Base-by-base conservation (phyloP, 441 rosid genomes). In the Croton laevigatus region DNA sequence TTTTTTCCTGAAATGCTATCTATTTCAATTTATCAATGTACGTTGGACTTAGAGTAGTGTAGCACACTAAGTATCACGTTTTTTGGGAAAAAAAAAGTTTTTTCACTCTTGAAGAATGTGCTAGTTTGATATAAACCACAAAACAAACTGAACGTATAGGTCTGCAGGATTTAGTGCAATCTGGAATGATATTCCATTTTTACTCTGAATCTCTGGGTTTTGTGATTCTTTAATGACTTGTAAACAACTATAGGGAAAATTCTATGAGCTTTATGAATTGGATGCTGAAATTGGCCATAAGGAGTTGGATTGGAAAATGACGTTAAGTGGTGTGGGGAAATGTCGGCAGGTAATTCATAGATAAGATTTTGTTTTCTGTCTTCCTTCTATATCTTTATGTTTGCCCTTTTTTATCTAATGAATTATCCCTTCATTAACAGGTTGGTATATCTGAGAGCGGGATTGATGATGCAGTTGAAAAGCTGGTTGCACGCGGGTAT, bases 251-350 rank as follows among this genome's bases (percentile, higher is more conserved):
- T 72, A 95, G 97, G 99, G 99, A 37, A 95, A 91, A 62, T 92
- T 92, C 70, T 95, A 92, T 73, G 99, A 95, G 86, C 96, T 95
- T 34, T 95, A 95, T 80, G 98, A 95, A 82, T 74, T 90, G 57
- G 99, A 95, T 87, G 99, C 99, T 78, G 99, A 92, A 82, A 71
- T 88, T 82, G 99, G 98, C 46, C 97, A 95, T 75, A 88, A 84
- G 75, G 99, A 91, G 81, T 88, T 95, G 74, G 98, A 88, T 74
- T 95, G 99, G 99, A 95, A 95, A 80, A 89, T 92, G 80, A 95
- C 99, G 60, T 62, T 83, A 64, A 92, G 98, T 23, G 98, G 99
- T 22, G 99, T 92, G 38, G 98, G 98, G 70, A 89, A 91, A 85
- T 95, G 99, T 85, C 89, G 98, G 66, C 99, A 94, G 94, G 99